Evolutionary conservation across 768 basidiomycete genomes (phyloP).

Genomic region (Suillus ampliporus): DNA sequence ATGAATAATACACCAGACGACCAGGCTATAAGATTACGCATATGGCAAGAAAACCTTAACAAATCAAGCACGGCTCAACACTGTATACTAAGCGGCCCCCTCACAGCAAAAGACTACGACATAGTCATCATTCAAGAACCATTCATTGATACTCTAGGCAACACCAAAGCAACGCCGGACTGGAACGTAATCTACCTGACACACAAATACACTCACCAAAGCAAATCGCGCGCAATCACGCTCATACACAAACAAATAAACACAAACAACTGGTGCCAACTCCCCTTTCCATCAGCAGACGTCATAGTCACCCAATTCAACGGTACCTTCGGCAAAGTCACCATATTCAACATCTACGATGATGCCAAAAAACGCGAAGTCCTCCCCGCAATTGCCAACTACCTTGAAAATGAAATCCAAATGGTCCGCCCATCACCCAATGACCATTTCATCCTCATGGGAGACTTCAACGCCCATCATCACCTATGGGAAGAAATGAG

Average conservation of each 20-base stretch:
- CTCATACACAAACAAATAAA: slow-evolving; percentile 23
- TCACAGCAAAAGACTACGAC: slow-evolving; percentile 6
- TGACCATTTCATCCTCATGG: too few species aligned
- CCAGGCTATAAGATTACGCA: slow-evolving; percentile 11
- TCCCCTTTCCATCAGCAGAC: slow-evolving; percentile 26
- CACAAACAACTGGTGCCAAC: slow-evolving; percentile 28
- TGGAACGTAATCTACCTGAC: slow-evolving; percentile 4
- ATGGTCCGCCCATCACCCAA: not conserved
- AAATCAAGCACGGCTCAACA: slow-evolving; percentile 27
- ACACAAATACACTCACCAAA: slow-evolving; percentile 12
- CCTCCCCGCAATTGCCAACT: not conserved
- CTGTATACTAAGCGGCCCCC: slow-evolving; percentile 18
- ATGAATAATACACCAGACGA: not conserved
- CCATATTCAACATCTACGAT: slow-evolving; percentile 23
- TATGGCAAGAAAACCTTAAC: slow-evolving; percentile 39
- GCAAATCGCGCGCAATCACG: slow-evolving; percentile 19
- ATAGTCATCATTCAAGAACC: slow-evolving; percentile 12
- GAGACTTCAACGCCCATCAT: too few species aligned
- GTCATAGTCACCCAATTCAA: slow-evolving; percentile 25
- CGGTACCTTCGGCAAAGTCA: not conserved
- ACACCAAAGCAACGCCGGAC: not conserved
- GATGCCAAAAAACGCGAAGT: slow-evolving; percentile 10
- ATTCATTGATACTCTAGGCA: not conserved
- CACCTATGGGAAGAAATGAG: slow-evolving; percentile 33
- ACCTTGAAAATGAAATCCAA: not conserved